phyloP scores from a whole-genome alignment of 2,329 filamentous ascomycete genomes.

The Dryadomyces quercivorus region DNA sequence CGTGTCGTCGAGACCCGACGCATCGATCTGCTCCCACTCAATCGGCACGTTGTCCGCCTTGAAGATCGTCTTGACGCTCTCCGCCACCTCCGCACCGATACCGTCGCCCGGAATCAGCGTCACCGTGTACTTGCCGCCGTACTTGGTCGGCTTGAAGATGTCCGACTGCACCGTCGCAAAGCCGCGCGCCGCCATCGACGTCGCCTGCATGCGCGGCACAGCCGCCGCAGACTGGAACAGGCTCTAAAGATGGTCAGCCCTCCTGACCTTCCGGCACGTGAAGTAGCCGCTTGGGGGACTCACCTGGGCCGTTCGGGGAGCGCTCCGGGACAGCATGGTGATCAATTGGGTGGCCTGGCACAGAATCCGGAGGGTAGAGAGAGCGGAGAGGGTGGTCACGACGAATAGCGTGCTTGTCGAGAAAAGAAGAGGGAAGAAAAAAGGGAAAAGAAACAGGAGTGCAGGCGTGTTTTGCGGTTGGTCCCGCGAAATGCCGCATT shows the following conservation, averaged over 20 bases:
- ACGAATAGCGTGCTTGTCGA: background rate
- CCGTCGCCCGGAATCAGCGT: conserved; percentile 97
- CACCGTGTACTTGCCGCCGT: conserved; percentile 98
- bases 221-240: conserved; percentile 34
- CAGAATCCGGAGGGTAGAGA: background rate
- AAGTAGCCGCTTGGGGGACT: conserved; percentile 13
- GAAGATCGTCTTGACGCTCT: conserved; percentile 98
- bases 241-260: conserved; percentile 29
- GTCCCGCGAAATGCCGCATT: conserved; percentile 9
- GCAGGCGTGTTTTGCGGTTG: background rate
- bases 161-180: conserved; percentile 83
- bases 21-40: conserved; percentile 97
- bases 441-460: background rate
- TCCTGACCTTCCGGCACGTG: background rate
- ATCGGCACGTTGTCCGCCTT: conserved; percentile 98
- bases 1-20: conserved; percentile 79
- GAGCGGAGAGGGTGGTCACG: background rate
- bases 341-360: conserved; percentile 10
- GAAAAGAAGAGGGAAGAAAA: background rate
- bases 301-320: conserved; percentile 46
- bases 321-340: conserved; percentile 48
- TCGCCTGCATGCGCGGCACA: conserved; percentile 21
- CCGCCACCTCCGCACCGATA: conserved; percentile 94
- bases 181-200: conserved; percentile 29
- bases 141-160: conserved; percentile 98